Evolutionary conservation across 805 yeast genomes (phyloP).

Genomic region (Scheffersomyces coipomensis): DNA sequence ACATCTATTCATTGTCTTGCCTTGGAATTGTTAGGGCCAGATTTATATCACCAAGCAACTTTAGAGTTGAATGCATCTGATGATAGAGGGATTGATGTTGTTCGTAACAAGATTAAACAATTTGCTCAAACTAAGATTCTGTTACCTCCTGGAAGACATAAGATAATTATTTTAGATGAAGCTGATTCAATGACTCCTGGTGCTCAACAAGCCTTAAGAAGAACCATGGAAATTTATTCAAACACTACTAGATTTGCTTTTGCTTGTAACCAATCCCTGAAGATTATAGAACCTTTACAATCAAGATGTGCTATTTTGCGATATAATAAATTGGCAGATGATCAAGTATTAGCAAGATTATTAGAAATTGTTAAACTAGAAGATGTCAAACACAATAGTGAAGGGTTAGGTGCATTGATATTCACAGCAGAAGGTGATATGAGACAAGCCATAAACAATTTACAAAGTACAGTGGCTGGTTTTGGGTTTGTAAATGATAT

Average conservation of each 20-base stretch:
- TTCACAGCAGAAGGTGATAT: slow-evolving; percentile 98
- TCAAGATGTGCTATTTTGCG: slow-evolving; percentile 94
- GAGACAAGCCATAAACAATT: slow-evolving; percentile 95
- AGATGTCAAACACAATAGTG: slow-evolving; percentile 74
- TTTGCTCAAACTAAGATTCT: slow-evolving; percentile 93
- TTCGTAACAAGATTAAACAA: slow-evolving; percentile 87
- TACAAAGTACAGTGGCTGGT: slow-evolving; percentile 93
- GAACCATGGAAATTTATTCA: slow-evolving; percentile 96
- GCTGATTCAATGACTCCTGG: slow-evolving; percentile 98
- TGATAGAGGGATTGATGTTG: slow-evolving; percentile 97
- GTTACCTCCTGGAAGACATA: slow-evolving; percentile 86
- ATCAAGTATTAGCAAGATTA: slow-evolving; percentile 76
- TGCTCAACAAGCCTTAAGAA: slow-evolving; percentile 90
- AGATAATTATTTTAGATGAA: slow-evolving; percentile 90
- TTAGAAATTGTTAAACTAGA: slow-evolving; percentile 70
- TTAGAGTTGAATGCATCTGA: slow-evolving; percentile 94
- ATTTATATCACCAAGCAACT: slow-evolving; percentile 73
- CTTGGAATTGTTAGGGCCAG: slow-evolving; percentile 69
- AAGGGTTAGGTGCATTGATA: slow-evolving; percentile 87
- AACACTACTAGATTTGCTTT: slow-evolving; percentile 96
- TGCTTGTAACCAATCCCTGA: slow-evolving; percentile 92
- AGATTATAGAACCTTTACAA: slow-evolving; percentile 95
- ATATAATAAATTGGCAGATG: slow-evolving; percentile 77
- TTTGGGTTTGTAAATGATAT: slow-evolving; percentile 88
- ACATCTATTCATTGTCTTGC: slow-evolving; percentile 92